phyloP scores from a whole-genome alignment of 805 yeast genomes.

The Candida broadrunensis region DNA sequence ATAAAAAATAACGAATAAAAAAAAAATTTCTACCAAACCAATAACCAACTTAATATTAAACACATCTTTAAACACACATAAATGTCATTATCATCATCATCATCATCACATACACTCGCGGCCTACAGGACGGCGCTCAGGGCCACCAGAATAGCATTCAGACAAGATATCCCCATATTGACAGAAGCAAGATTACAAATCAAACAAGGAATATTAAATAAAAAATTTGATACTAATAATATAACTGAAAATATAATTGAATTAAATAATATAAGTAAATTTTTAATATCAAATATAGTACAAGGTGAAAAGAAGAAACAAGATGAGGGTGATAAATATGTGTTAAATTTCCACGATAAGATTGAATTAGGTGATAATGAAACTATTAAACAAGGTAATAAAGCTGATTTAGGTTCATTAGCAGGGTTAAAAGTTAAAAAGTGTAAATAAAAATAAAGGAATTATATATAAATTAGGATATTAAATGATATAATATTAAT shows the following conservation, averaged over 20 bases:
- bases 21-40: too few relatives aligned
- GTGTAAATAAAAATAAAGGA: too few relatives aligned
- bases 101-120: too few relatives aligned
- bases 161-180: slow-evolving; percentile 46
- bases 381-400: slow-evolving; percentile 53
- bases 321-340: slow-evolving; percentile 42
- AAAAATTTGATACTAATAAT: slow-evolving; percentile 36
- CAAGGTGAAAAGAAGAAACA: slow-evolving; percentile 59
- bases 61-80: too few relatives aligned
- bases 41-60: too few relatives aligned
- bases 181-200: slow-evolving; percentile 60
- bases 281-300: slow-evolving; percentile 74
- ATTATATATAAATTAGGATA: neutral
- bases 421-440: slow-evolving; percentile 51
- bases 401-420: slow-evolving; percentile 42
- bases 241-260: slow-evolving; percentile 44
- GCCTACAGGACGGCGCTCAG: slow-evolving; percentile 69
- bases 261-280: slow-evolving; percentile 67
- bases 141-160: slow-evolving; percentile 63
- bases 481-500: too few relatives aligned
- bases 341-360: slow-evolving; percentile 69
- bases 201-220: slow-evolving; percentile 54
- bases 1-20: too few relatives aligned
- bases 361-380: slow-evolving; percentile 94
- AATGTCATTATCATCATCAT: too few relatives aligned